phyloP scores from a whole-genome alignment of 2,329 filamentous ascomycete genomes.

The Colletotrichum spinosum region DNA sequence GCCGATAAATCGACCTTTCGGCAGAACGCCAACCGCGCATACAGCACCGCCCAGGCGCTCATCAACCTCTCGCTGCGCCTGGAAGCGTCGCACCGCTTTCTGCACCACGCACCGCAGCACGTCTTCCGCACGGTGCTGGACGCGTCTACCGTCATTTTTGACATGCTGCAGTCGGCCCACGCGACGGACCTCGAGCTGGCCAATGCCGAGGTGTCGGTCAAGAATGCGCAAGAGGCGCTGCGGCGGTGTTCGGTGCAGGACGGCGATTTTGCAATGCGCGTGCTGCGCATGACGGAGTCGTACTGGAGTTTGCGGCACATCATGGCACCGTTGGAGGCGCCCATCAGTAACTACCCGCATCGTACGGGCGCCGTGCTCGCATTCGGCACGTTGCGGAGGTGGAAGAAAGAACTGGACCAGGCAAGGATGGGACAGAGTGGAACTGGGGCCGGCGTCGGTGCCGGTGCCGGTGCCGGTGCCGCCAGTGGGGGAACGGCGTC shows the following conservation, averaged over 20 bases:
- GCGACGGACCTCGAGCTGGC: slow-evolving; percentile 38
- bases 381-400: slow-evolving; percentile 62
- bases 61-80: slow-evolving; percentile 51
- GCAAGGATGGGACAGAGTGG: slow-evolving; percentile 38
- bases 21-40: slow-evolving; percentile 59
- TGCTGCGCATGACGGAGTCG: slow-evolving; percentile 59
- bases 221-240: slow-evolving; percentile 44
- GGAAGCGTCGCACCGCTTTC: slow-evolving; percentile 44
- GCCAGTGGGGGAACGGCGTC: slow-evolving; percentile 4
- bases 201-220: slow-evolving; percentile 34
- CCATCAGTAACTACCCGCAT: slow-evolving; percentile 55
- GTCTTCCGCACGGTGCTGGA: slow-evolving; percentile 60
- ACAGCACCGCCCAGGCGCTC: slow-evolving; percentile 60
- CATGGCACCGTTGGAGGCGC: slow-evolving; percentile 52
- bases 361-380: slow-evolving; percentile 62
- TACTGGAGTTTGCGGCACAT: slow-evolving; percentile 57
- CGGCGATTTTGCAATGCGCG: slow-evolving; percentile 60
- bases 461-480: slow-evolving; percentile 24
- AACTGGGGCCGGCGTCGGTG: slow-evolving; percentile 11
- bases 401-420: slow-evolving; percentile 56
- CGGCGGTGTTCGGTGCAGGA: slow-evolving; percentile 59
- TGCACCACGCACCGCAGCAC: slow-evolving; percentile 62
- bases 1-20: slow-evolving; percentile 53
- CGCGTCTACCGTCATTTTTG: slow-evolving; percentile 50
- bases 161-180: slow-evolving; percentile 48